Conservation (phyloP, 108 stramenopile genomes). For the Cyclostephanos invisitatus region DNA sequence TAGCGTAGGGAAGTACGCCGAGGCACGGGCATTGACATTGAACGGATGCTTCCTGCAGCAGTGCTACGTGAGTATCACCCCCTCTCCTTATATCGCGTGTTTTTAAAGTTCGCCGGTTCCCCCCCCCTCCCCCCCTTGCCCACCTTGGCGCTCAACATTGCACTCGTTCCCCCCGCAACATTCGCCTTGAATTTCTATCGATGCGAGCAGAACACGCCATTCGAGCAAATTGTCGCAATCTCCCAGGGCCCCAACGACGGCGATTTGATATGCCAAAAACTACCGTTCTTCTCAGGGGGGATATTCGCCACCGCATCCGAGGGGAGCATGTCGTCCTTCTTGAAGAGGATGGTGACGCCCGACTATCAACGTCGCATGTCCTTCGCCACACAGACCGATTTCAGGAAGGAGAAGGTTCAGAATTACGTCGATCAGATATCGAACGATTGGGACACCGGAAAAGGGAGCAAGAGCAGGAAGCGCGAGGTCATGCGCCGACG, state of each 20-base stretch:
- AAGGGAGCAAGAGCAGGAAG: not conserved
- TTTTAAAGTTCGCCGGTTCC: not conserved
- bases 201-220: slow-evolving; percentile 19
- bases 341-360: not conserved
- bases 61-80: slow-evolving; percentile 20
- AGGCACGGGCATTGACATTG: slow-evolving; percentile 22
- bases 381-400: slow-evolving; percentile 8
- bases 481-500: not conserved
- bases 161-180: too few relatives aligned
- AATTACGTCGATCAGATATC: slow-evolving; percentile 15
- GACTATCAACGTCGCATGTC: slow-evolving; percentile 19
- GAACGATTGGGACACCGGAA: slow-evolving; percentile 13
- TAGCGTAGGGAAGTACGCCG: slow-evolving; percentile 8
- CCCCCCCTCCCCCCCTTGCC: not conserved
- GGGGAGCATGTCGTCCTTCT: slow-evolving; percentile 14
- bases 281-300: slow-evolving; percentile 37
- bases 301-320: slow-evolving; percentile 25
- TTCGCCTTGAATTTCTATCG: too few relatives aligned
- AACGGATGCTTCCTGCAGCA: slow-evolving; percentile 30
- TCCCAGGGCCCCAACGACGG: not conserved
- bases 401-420: not conserved
- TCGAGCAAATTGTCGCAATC: slow-evolving; percentile 21
- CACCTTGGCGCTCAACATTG: too few relatives aligned
- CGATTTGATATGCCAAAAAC: slow-evolving; percentile 8
- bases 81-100: not conserved